Evolutionary conservation across 2,329 filamentous ascomycete species (phyloP).

Genomic region (Paramyrothecium roridum): DNA sequence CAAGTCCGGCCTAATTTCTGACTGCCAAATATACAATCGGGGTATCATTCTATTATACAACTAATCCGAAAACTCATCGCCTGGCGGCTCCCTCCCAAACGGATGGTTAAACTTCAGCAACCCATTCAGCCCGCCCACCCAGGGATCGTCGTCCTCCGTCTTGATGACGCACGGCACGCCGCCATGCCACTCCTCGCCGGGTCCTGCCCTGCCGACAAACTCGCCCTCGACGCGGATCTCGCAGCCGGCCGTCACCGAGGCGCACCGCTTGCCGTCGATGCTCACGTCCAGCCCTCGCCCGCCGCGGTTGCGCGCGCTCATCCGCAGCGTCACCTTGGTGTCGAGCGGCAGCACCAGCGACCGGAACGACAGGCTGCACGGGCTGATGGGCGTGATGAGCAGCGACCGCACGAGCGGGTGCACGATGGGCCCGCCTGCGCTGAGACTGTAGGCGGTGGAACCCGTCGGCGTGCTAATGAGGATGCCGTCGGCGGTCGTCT

Average conservation of each 20-base stretch:
- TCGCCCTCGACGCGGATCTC: constrained; percentile 90
- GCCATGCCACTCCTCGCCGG: constrained; percentile 57
- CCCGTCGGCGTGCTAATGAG: constrained; percentile 92
- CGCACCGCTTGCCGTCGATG: constrained; percentile 70
- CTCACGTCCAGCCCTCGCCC: constrained; percentile 70
- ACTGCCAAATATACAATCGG: background rate
- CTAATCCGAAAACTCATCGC: constrained; percentile 24
- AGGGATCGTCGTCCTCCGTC: constrained; percentile 77
- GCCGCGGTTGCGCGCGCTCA: constrained; percentile 78
- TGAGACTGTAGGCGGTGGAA: constrained; percentile 93
- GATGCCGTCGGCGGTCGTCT: constrained; percentile 93
- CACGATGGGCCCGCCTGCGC: constrained; percentile 86
- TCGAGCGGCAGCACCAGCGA: constrained; percentile 86
- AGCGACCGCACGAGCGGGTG: constrained; percentile 88
- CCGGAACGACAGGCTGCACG: constrained; percentile 86
- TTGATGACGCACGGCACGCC: constrained; percentile 92
- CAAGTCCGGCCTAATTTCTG: too few species aligned
- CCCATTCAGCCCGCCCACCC: constrained; percentile 93
- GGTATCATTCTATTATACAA: background rate
- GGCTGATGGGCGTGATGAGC: constrained; percentile 90
- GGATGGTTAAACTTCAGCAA: constrained; percentile 97
- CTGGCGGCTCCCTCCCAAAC: constrained; percentile 59
- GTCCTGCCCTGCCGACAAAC: constrained; percentile 53
- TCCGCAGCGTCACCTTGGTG: constrained; percentile 74
- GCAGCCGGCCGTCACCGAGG: constrained; percentile 68